Base-by-base conservation (phyloP, 108 stramenopile species). In the Seminavis robusta region DNA sequence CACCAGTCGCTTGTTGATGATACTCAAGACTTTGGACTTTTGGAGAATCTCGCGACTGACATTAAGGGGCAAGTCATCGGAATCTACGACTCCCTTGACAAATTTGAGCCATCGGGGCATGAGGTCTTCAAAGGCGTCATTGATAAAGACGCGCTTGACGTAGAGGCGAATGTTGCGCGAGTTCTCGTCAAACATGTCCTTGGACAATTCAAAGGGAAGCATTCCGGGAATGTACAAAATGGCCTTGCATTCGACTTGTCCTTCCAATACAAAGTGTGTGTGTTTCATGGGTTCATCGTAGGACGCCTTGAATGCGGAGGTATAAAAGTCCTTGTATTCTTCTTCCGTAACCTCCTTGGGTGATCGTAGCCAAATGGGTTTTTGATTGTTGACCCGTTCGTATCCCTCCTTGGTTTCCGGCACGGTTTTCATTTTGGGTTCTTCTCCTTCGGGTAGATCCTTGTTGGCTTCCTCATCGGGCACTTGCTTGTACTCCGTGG, bases 81-180 rank as follows among this genome's bases (percentile, higher is more conserved):
- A 83, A 62, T 98, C 98, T 38, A 98, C 97, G 6, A 97, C 89
- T 41, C 96, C 98, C 39, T 92, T 76, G 40, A 98, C 69, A 67
- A 98, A 98, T 57, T 94, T 94, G 50, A 98, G 88, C 94, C 96
- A 98, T 13, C 97, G 85, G 17, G 98, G 98, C 31, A 97, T 76
- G 36, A 98, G 90, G 43, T 97, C 98, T 43, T 98, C 96, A 57
- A 97, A 98, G 61, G 95, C 82, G 69, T 98, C 98, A 64, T 97
- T 98, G 92, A 98, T 97, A 61, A 98, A 98, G 27, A 98, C 98
- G 17, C 98, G 94, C 81, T 97, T 97, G 27, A 98, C 98, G 74
- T 98, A 98, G 9, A 98, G 74, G 31, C 92, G 90, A 60, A 98
- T 88, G 48, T 89, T 90, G 11, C 86, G 73, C 20, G 89, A 49